Percentiles rank a stretch among this genome's conserved stretches.
Conservation (phyloP, 2,329 filamentous ascomycete species). For the Myrmaecium sp. region DNA sequence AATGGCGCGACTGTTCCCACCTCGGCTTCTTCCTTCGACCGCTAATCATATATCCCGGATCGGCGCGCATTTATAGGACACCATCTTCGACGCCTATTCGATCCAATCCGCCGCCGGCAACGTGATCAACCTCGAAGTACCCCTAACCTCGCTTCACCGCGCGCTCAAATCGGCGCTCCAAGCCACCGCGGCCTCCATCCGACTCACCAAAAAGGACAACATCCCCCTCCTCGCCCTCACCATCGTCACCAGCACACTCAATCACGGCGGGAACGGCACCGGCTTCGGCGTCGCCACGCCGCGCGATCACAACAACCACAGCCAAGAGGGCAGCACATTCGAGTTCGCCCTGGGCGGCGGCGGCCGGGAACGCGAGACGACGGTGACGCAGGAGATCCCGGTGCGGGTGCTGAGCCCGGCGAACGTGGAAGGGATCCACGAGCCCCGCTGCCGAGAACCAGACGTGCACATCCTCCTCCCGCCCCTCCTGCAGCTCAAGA, state of each 20-base stretch:
- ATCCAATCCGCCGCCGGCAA: conserved; percentile 78
- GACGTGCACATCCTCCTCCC: conserved; percentile 90
- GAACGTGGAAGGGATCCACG: conserved; percentile 81
- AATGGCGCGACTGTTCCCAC: background rate
- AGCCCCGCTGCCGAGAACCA: conserved; percentile 76
- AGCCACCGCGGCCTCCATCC: conserved; percentile 65
- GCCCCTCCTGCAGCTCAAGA: conserved; percentile 72
- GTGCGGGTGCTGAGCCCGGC: conserved; percentile 72
- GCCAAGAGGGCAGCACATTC: conserved; percentile 12
- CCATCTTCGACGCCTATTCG: conserved; percentile 73
- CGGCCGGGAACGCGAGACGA: conserved; percentile 62
- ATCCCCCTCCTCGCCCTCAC: conserved; percentile 78
- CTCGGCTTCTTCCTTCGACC: too few relatives aligned
- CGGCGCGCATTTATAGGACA: conserved; percentile 43
- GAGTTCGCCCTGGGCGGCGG: conserved; percentile 28
- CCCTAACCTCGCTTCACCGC: conserved; percentile 70
- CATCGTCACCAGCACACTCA: conserved; percentile 50
- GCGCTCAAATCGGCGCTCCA: conserved; percentile 80
- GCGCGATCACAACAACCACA: conserved; percentile 16
- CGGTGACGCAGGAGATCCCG: conserved; percentile 93
- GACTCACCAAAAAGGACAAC: conserved; percentile 83
- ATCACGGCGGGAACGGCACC: conserved; percentile 15
- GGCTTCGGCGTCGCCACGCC: conserved; percentile 19
- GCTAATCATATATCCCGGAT: background rate
- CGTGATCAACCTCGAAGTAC: conserved; percentile 91